Evolutionary conservation across 2,329 filamentous ascomycete species (phyloP).

Genomic region (Arthrobotrys sphaeroides): DNA sequence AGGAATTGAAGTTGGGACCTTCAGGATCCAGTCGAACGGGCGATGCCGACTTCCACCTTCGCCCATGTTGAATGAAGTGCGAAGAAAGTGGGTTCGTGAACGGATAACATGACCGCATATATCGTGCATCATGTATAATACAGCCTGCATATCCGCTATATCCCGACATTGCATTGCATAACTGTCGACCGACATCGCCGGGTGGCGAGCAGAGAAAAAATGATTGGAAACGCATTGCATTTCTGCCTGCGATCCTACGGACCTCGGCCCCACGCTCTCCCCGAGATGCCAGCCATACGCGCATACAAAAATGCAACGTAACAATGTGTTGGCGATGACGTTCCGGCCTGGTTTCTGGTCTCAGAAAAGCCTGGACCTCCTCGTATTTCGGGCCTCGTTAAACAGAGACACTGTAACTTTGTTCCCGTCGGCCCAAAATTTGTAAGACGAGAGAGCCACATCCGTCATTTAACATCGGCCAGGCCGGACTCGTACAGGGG

Average conservation of each 20-base stretch:
- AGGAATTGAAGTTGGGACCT: too few relatives aligned
- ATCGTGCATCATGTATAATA: background rate
- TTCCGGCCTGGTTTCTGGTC: too few relatives aligned
- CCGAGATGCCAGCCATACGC: too few relatives aligned
- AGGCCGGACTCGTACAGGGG: background rate
- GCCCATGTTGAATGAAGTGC: background rate
- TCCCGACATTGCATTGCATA: background rate
- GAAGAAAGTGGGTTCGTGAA: background rate
- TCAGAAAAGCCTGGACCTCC: too few relatives aligned
- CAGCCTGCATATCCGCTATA: background rate
- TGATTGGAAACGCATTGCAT: too few relatives aligned
- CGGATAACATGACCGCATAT: background rate
- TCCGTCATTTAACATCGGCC: background rate
- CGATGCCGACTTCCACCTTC: background rate
- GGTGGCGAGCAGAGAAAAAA: background rate
- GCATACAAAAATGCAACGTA: conserved; percentile 2
- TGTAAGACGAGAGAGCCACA: background rate
- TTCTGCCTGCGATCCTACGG: background rate
- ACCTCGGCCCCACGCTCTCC: background rate
- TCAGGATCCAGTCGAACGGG: too few relatives aligned
- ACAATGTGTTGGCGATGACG: background rate
- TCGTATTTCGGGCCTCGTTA: too few relatives aligned
- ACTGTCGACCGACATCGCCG: background rate
- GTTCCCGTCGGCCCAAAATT: background rate
- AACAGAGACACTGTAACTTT: too few relatives aligned